These are phyloP conservation scores for Hibiscus syriacus DNA, from an alignment of 345 rosid species.

Conservation along the genomic window DNA sequence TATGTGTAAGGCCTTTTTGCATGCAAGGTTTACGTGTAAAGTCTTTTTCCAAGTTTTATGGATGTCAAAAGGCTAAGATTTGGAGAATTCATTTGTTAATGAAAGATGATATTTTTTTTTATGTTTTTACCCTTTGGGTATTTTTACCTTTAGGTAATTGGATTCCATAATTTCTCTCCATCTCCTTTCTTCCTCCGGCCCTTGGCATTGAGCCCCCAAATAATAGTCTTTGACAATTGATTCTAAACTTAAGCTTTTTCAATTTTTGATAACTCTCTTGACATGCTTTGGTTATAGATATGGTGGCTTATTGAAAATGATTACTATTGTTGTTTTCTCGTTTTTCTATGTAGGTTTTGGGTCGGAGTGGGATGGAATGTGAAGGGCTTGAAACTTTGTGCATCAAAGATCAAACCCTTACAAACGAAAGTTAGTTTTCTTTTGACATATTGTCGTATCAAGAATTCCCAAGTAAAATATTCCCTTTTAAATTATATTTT, in stretches of 20 bases:
- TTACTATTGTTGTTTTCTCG: constrained; percentile 4
- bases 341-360: constrained; percentile 44
- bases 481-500: not conserved
- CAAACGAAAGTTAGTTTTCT: constrained; percentile 56
- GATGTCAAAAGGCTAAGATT: constrained; percentile 1
- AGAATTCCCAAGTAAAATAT: not conserved
- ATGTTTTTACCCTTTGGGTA: not conserved
- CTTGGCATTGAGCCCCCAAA: not conserved
- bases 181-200: not conserved
- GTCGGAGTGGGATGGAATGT: constrained; percentile 59
- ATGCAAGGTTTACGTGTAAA: not conserved
- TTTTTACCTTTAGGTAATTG: not conserved
- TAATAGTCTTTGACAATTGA: not conserved
- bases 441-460: constrained; percentile 5
- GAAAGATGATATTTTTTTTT: not conserved
- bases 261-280: constrained; percentile 9
- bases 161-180: not conserved
- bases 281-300: constrained; percentile 6
- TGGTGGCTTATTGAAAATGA: constrained; percentile 4
- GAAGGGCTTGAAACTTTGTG: constrained; percentile 61
- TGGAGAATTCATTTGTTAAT: not conserved
- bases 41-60: not conserved
- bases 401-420: constrained; percentile 68
- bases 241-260: not conserved
- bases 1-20: not conserved